A percentile compares a stretch with the other conserved stretches of the same genome.
phyloP scores from a whole-genome alignment of 345 rosid species.

The Turritis glabra region DNA sequence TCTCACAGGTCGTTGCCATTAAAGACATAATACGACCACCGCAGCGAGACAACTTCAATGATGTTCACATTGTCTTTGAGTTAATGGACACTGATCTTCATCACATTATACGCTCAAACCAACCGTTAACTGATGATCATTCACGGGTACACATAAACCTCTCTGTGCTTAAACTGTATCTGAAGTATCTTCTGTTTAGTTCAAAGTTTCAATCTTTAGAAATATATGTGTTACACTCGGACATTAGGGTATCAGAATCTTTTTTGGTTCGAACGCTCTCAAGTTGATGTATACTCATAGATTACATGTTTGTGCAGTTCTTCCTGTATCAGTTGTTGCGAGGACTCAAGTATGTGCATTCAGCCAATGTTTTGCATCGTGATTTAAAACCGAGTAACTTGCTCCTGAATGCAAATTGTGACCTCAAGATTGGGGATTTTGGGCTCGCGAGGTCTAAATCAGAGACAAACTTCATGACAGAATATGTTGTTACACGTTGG shows the following conservation, averaged over 20 bases:
- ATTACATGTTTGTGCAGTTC: constrained; percentile 54
- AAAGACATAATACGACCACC: constrained; percentile 87
- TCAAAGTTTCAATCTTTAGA: background rate
- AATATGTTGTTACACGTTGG: constrained; percentile 34
- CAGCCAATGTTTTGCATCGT: constrained; percentile 90
- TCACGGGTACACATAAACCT: constrained; percentile 59
- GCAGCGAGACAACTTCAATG: constrained; percentile 72
- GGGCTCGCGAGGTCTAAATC: constrained; percentile 97
- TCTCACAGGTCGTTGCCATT: constrained; percentile 63
- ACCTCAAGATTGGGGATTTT: constrained; percentile 91
- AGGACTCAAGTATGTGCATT: constrained; percentile 90
- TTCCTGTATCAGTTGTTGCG: constrained; percentile 84
- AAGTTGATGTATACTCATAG: background rate
- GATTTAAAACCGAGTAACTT: constrained; percentile 49
- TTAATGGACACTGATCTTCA: constrained; percentile 52
- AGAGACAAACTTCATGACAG: constrained; percentile 95
- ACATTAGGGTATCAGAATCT: background rate
- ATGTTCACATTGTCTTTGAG: constrained; percentile 81
- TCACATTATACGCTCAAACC: constrained; percentile 77
- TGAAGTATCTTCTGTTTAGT: background rate
- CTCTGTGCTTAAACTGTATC: background rate
- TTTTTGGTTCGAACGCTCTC: background rate
- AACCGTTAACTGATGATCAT: constrained; percentile 76
- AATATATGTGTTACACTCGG: background rate
- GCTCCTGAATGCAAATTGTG: constrained; percentile 80